A percentile compares a stretch with the other conserved stretches of the same genome.
Evolutionary conservation across 805 yeast species (phyloP).

Genomic region (Candida verbasci): DNA sequence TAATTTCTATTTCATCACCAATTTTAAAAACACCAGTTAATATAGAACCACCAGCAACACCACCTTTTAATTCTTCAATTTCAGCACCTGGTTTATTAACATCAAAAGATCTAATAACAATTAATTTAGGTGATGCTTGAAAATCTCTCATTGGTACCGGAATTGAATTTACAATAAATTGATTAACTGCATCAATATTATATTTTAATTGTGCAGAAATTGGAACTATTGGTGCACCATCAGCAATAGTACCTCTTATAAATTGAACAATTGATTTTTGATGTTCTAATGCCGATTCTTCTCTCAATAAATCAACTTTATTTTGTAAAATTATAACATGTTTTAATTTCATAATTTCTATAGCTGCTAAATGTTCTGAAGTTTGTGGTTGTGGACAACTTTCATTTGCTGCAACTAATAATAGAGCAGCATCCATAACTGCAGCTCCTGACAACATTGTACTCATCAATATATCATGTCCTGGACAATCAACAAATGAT

Average conservation of each 20-base stretch:
- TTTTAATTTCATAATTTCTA: conserved; percentile 96
- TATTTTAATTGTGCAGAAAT: conserved; percentile 98
- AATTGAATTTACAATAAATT: conserved; percentile 88
- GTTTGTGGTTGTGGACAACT: conserved; percentile 99
- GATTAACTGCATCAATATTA: conserved; percentile 97
- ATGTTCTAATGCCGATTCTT: conserved; percentile 94
- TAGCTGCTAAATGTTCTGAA: conserved; percentile 98
- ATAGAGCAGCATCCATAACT: conserved; percentile 98
- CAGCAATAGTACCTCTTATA: conserved; percentile 97
- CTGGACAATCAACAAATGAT: conserved; percentile 99
- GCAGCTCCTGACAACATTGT: conserved; percentile 99
- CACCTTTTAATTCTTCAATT: conserved; percentile 95
- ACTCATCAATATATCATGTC: conserved; percentile 99
- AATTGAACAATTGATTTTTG: conserved; percentile 87
- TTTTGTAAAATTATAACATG: conserved; percentile 95
- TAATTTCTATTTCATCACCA: conserved; percentile 97
- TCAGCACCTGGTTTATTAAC: conserved; percentile 99
- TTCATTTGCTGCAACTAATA: conserved; percentile 97
- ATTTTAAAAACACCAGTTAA: conserved; percentile 94
- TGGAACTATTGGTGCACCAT: conserved; percentile 98
- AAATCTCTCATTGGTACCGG: conserved; percentile 98
- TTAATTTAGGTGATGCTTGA: conserved; percentile 86
- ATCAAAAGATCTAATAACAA: conserved; percentile 97
- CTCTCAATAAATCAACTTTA: conserved; percentile 98
- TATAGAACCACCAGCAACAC: conserved; percentile 99